Base-by-base conservation (phyloP, 2,329 filamentous ascomycete genomes). In the Sporothrix curviconia region DNA sequence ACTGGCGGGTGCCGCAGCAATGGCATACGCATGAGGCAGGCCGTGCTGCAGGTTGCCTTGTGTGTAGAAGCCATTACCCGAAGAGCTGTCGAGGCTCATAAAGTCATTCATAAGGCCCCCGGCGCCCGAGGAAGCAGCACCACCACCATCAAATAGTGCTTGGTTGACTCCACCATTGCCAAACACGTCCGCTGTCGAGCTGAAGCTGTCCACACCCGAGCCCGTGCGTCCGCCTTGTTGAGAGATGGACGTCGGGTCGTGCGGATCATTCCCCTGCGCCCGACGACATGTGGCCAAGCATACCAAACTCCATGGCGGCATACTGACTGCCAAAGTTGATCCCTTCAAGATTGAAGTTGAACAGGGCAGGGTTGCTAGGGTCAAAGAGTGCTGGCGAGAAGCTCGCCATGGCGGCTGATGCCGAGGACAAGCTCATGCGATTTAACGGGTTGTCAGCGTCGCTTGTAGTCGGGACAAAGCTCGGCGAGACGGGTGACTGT, bases 321-420 rank as follows among this genome's bases (percentile, higher is more conserved):
- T 97, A 99, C 63, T 95, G 90, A 68, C 94, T 97, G 57, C 91
- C 92, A 70, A 97, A 99, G 69, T 94, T 94, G 69, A 96, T 81
- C 59, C 90, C 91, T 56, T 95, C 91, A 11, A 96, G 83, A 69
- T 97, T 92, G 70, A 97, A 96, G 69, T 96, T 96, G 80, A 95
- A 96, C 56, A 96, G 75, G 0, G 91, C 89, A 3, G 92, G 90
- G 68, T 97, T 94, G 68, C 89, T 94, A 0, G 90, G 90, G 65
- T 96, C 92, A 67, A 96, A 96, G 30, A 95, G 78, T 56, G 81
- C 70, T 2, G 72, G 74, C 39, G 78, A 78, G 64, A 84, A 83
- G 55, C 73, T 73, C 7, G 68, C 50, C 68, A 82, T 73, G 60
- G 80, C 80, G 15, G 73, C 72, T 64, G 74, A 76, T 64, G 76